Percentiles rank a stretch among this genome's conserved stretches.
phyloP scores from a whole-genome alignment of 1,284 basidiomycete species.

The Leccinum glutinopallens region DNA sequence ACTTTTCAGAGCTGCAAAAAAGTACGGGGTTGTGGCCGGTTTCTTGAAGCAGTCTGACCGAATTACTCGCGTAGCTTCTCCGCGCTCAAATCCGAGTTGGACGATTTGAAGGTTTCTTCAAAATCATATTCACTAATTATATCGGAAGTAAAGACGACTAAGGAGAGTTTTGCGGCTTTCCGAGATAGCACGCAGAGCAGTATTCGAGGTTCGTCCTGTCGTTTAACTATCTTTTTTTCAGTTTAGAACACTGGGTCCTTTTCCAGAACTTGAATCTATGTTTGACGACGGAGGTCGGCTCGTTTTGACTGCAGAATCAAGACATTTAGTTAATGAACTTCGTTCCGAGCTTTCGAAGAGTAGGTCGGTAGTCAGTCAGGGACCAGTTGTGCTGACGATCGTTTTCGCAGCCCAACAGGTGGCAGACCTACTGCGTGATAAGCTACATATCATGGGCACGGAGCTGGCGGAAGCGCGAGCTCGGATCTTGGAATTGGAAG shows the following conservation, averaged over 20 bases:
- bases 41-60: slow-evolving; percentile 2
- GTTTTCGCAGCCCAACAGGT: slow-evolving; percentile 49
- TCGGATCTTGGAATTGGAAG: slow-evolving; percentile 45
- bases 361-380: slow-evolving; percentile 34
- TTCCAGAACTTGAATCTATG: slow-evolving; percentile 36
- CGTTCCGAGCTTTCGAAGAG: slow-evolving; percentile 38
- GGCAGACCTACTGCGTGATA: slow-evolving; percentile 53
- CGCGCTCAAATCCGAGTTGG: slow-evolving; percentile 29
- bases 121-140: slow-evolving; percentile 21
- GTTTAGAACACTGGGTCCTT: neutral
- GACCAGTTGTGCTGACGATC: slow-evolving; percentile 26
- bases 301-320: slow-evolving; percentile 34
- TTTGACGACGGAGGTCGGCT: slow-evolving; percentile 35
- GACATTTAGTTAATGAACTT: slow-evolving; percentile 41
- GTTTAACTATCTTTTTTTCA: neutral
- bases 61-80: slow-evolving; percentile 21
- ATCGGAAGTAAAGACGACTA: slow-evolving; percentile 27
- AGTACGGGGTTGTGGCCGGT: slow-evolving; percentile 14
- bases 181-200: slow-evolving; percentile 21
- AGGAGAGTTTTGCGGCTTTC: slow-evolving; percentile 25
- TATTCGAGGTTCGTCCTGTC: slow-evolving; percentile 29
- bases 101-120: slow-evolving; percentile 23
- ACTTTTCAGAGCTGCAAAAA: slow-evolving; percentile 24
- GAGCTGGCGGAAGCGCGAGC: slow-evolving; percentile 46
- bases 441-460: slow-evolving; percentile 45